Conservation (phyloP, 2,329 filamentous ascomycete genomes). For the Ascomycota sp. region DNA sequence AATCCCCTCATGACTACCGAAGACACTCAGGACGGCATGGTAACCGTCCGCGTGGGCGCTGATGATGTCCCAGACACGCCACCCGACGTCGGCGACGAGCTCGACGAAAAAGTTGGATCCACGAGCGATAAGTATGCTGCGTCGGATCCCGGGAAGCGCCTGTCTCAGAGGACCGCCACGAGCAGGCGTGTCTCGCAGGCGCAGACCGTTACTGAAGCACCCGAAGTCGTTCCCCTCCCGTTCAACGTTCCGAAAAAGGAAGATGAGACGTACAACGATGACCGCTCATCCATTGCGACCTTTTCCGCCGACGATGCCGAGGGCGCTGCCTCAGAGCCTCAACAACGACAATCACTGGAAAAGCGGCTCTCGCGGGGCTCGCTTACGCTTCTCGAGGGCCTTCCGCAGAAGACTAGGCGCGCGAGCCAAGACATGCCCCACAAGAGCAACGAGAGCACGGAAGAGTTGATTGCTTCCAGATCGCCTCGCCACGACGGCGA, state of each 20-base stretch:
- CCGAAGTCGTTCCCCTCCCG: constrained; percentile 41
- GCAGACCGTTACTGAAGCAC: constrained; percentile 14
- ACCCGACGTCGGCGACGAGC: constrained; percentile 6
- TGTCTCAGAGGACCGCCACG: constrained; percentile 5
- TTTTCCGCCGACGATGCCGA: constrained; percentile 44
- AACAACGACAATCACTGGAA: constrained; percentile 17
- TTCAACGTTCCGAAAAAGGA: constrained; percentile 35
- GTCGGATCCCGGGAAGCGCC: constrained; percentile 4
- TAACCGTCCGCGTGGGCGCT: constrained; percentile 31
- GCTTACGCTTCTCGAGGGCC: constrained; percentile 19
- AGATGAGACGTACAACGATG: constrained; percentile 20
- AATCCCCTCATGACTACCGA: constrained; percentile 21
- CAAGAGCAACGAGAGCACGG: constrained; percentile 18
- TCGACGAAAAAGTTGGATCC: constrained; percentile 11
- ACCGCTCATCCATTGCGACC: constrained; percentile 48
- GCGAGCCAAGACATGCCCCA: constrained; percentile 2
- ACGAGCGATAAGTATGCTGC: constrained; percentile 9
- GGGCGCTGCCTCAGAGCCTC: constrained; percentile 6
- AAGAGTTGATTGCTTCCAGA: constrained; percentile 21
- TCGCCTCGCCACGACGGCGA: constrained; percentile 18
- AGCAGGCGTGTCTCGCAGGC: constrained; percentile 4
- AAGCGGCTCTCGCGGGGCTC: constrained; percentile 30
- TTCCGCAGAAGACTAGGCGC: constrained; percentile 17
- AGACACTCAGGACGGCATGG: constrained; percentile 20
- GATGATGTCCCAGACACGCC: constrained; percentile 21